Percentiles rank a stretch among this genome's conserved stretches.
Conservation (phyloP, 257 asterid genomes). For the Solanum lycopersicoides region DNA sequence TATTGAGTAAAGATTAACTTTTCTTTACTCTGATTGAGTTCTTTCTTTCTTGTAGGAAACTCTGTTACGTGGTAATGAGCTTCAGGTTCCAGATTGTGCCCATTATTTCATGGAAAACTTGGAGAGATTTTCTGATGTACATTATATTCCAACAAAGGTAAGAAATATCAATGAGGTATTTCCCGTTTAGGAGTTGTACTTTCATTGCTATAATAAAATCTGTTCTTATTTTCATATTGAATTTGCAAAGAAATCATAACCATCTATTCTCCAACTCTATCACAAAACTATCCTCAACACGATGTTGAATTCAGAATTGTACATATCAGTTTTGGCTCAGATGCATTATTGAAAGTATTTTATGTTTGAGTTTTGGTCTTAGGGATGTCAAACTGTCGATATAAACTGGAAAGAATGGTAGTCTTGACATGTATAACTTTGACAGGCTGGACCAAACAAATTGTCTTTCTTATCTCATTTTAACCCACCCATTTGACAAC, state of each 20-base stretch:
- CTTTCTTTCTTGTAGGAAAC: conserved; percentile 50
- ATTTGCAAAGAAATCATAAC: neutral
- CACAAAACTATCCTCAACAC: neutral
- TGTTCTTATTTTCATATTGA: neutral
- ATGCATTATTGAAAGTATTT: neutral
- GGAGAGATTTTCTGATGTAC: conserved; percentile 59
- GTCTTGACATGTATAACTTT: neutral
- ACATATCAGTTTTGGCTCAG: neutral
- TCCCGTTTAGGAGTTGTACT: neutral
- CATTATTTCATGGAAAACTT: conserved; percentile 88
- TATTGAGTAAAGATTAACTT: neutral
- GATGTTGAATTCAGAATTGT: neutral
- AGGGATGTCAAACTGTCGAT: neutral
- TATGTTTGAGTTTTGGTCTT: neutral
- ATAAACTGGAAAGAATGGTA: neutral
- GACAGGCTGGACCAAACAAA: neutral
- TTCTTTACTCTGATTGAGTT: conserved; percentile 13
- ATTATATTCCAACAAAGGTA: conserved; percentile 93
- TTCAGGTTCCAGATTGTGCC: conserved; percentile 96
- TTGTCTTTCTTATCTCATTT: neutral
- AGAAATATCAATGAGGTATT: neutral
- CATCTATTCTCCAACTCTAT: neutral
- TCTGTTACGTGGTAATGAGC: conserved; percentile 70
- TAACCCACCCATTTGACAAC: neutral
- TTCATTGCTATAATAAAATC: neutral